A percentile compares a stretch with the other conserved stretches of the same genome.
phyloP scores from a whole-genome alignment of 2,329 filamentous ascomycete genomes.

The Phyllosticta citriasiana region DNA sequence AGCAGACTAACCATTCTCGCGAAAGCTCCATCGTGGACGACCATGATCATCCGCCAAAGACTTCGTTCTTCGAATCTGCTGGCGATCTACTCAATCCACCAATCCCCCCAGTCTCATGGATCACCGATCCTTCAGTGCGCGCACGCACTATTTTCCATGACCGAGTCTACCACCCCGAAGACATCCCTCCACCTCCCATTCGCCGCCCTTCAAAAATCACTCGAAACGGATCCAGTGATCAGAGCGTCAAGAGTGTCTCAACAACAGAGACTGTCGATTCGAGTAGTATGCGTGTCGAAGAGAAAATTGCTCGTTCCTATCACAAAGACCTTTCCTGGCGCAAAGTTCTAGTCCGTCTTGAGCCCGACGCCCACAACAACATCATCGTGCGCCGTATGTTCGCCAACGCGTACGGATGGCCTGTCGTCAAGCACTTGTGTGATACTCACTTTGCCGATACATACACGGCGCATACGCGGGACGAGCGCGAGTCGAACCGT shows the following conservation, averaged over 20 bases:
- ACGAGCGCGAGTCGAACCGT: conserved; percentile 54
- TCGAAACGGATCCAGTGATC: conserved; percentile 32
- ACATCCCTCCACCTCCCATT: conserved; percentile 72
- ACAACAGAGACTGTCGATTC: conserved; percentile 8
- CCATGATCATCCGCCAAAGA: conserved; percentile 68
- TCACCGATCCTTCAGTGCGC: conserved; percentile 72
- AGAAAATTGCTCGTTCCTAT: conserved; percentile 95
- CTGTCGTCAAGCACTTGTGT: conserved; percentile 86
- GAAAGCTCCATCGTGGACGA: conserved; percentile 33
- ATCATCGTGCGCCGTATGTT: conserved; percentile 96
- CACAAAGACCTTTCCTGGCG: conserved; percentile 88
- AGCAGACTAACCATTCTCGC: background rate
- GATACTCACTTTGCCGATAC: conserved; percentile 88
- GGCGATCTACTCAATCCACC: conserved; percentile 88
- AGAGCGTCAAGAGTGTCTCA: conserved; percentile 8
- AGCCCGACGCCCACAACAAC: conserved; percentile 97
- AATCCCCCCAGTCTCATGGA: conserved; percentile 67
- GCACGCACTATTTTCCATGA: conserved; percentile 94
- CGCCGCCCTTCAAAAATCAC: conserved; percentile 26
- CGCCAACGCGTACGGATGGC: conserved; percentile 95
- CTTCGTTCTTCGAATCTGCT: conserved; percentile 90
- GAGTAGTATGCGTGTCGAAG: conserved; percentile 75
- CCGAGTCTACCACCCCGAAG: conserved; percentile 82
- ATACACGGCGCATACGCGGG: conserved; percentile 52
- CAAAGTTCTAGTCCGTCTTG: conserved; percentile 88